A percentile compares a stretch with the other conserved stretches of the same genome.
phyloP scores from a whole-genome alignment of 768 basidiomycete species.

The Crassisporium funariophilum region DNA sequence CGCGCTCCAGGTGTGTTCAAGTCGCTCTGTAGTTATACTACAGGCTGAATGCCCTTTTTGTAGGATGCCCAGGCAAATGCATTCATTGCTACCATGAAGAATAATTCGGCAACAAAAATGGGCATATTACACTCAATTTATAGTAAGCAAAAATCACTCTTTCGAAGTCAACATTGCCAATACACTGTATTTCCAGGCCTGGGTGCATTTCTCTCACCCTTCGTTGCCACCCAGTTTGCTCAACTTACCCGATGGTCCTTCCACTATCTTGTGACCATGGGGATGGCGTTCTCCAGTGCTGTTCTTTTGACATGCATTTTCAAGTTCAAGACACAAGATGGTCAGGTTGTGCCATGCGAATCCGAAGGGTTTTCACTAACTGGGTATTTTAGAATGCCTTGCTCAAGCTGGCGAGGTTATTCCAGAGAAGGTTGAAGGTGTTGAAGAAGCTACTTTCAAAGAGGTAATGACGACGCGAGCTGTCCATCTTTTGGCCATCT shows the following conservation, averaged over 20 bases:
- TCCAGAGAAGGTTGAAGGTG: conserved; percentile 34
- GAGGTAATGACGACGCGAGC: conserved; percentile 54
- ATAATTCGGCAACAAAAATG: conserved; percentile 66
- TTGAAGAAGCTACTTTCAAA: conserved; percentile 40
- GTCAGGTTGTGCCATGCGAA: no score
- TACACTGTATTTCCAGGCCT: conserved; percentile 43
- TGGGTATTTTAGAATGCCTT: conserved; percentile 68
- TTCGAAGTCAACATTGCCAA: not conserved
- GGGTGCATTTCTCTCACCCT: conserved; percentile 69
- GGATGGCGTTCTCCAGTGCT: conserved; percentile 61
- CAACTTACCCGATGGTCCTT: conserved; percentile 69
- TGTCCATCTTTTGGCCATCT: conserved; percentile 66
- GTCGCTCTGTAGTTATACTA: not conserved
- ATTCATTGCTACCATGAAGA: conserved; percentile 60
- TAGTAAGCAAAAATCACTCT: conserved; percentile 42
- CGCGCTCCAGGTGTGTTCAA: conserved; percentile 44
- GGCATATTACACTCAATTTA: conserved; percentile 51
- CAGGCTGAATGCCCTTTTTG: not conserved
- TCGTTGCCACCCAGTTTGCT: conserved; percentile 82
- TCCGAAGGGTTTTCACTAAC: no score
- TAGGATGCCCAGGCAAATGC: conserved; percentile 76
- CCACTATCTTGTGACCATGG: conserved; percentile 73
- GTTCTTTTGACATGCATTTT: conserved; percentile 58
- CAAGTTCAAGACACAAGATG: conserved; percentile 69
- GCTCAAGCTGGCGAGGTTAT: conserved; percentile 51